phyloP scores from a whole-genome alignment of 345 rosid species.

The Fremontodendron californicum region DNA sequence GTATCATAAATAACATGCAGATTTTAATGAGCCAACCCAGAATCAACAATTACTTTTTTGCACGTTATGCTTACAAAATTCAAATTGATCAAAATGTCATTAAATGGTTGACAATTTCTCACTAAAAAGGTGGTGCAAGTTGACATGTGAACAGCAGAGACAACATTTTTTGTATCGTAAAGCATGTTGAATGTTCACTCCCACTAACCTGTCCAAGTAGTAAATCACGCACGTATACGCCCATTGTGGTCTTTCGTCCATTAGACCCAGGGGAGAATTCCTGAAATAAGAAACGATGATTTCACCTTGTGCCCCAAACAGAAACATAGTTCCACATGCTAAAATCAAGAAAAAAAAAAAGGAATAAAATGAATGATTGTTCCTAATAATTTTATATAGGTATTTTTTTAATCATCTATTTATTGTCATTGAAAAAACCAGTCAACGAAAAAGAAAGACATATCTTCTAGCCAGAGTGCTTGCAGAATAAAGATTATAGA shows the following conservation, averaged over 20 bases:
- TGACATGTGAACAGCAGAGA: background rate
- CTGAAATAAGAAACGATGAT: constrained; percentile 33
- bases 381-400: background rate
- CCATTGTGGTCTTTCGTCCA: constrained; percentile 84
- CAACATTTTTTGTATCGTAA: background rate
- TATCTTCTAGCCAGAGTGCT: background rate
- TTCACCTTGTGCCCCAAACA: background rate
- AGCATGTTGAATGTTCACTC: constrained; percentile 1
- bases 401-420: background rate
- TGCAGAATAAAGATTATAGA: background rate
- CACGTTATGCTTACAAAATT: background rate
- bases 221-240: constrained; percentile 87
- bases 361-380: background rate
- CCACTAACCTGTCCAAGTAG: constrained; percentile 91
- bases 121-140: background rate
- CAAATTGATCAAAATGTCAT: background rate
- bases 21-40: background rate
- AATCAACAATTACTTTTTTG: background rate
- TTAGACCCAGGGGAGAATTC: constrained; percentile 89
- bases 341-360: background rate
- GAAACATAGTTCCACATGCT: background rate
- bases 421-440: background rate
- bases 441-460: background rate
- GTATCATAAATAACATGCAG: background rate
- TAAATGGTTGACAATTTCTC: background rate